Evolutionary conservation across 2,329 filamentous ascomycete genomes (phyloP).

Genomic region (Epichloe brachyelytri): DNA sequence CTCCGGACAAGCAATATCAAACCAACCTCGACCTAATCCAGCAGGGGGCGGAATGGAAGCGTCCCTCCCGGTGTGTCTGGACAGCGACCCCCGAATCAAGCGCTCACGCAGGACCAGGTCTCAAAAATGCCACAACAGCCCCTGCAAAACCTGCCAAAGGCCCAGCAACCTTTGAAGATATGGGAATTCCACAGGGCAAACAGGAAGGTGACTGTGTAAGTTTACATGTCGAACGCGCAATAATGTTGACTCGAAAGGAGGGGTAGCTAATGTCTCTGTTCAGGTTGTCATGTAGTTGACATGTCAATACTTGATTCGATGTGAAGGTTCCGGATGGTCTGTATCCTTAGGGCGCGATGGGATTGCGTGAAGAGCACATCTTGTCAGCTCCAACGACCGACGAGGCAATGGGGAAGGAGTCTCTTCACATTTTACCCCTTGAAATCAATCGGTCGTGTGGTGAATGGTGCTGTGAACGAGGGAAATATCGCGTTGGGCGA

Average conservation of each 20-base stretch:
- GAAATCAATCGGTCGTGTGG: too few species aligned
- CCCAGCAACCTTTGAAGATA: slow-evolving; percentile 93
- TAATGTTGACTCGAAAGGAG: background rate
- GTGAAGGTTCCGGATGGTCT: too few species aligned
- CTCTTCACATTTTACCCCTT: too few species aligned
- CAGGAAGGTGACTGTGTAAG: slow-evolving; percentile 84
- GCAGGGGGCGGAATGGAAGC: slow-evolving; percentile 20
- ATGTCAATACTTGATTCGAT: background rate
- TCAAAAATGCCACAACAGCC: slow-evolving; percentile 18
- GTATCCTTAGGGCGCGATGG: too few species aligned
- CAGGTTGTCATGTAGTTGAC: slow-evolving; percentile 4
- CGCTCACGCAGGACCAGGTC: slow-evolving; percentile 11
- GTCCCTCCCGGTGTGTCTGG: slow-evolving; percentile 21
- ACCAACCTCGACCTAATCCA: slow-evolving; percentile 12
- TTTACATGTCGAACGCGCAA: slow-evolving; percentile 9
- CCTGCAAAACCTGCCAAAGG: slow-evolving; percentile 48
- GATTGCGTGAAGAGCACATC: too few species aligned
- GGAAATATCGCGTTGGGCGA: too few species aligned
- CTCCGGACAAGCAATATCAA: slow-evolving; percentile 8
- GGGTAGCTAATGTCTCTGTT: background rate
- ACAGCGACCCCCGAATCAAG: slow-evolving; percentile 5
- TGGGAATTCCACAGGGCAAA: slow-evolving; percentile 82
- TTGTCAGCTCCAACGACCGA: too few species aligned
- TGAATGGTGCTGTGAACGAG: too few species aligned
- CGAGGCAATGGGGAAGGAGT: too few species aligned